These are phyloP conservation scores for Talaromyces wortmannii DNA, from an alignment of 495 filamentous ascomycete genomes.

Conservation along the genomic window DNA sequence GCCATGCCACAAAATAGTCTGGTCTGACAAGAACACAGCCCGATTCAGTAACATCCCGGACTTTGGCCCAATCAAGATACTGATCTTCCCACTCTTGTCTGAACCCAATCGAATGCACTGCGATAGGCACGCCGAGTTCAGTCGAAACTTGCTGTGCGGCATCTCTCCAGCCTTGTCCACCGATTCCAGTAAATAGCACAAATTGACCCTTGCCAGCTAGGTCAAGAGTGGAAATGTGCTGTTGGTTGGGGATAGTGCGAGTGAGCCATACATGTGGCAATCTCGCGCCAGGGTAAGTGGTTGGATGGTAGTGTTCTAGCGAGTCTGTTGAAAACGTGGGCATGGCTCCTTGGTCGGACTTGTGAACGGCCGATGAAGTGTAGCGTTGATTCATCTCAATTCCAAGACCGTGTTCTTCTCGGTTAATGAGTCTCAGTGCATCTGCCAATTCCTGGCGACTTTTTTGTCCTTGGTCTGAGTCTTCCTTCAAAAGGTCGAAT, in stretches of 20 bases:
- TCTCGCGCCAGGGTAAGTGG: conserved; percentile 39
- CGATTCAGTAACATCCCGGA: conserved; percentile 33
- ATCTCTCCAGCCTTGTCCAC: conserved; percentile 33
- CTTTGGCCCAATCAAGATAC: conserved; percentile 36
- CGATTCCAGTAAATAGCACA: conserved; percentile 35
- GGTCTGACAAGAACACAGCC: conserved; percentile 38
- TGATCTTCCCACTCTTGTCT: conserved; percentile 37
- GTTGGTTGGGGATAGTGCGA: conserved; percentile 14
- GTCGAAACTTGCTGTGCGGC: conserved; percentile 23
- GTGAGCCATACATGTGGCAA: conserved; percentile 48
- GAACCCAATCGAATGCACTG: conserved; percentile 34
- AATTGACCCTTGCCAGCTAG: conserved; percentile 42
- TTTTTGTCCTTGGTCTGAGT: background rate
- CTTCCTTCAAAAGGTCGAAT: background rate
- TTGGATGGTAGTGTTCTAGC: conserved; percentile 25
- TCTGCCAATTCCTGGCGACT: conserved; percentile 14
- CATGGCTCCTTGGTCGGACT: conserved; percentile 18
- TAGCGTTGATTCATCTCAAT: conserved; percentile 42
- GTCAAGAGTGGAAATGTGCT: conserved; percentile 38
- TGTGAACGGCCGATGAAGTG: conserved; percentile 17
- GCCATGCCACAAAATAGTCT: conserved; percentile 36
- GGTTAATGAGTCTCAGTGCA: conserved; percentile 23
- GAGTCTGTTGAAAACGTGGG: conserved; percentile 15
- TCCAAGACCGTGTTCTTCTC: conserved; percentile 39
- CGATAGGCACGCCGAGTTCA: conserved; percentile 25